Evolutionary conservation across 257 asterid species (phyloP).

Genomic region (Cruciata laevipes): DNA sequence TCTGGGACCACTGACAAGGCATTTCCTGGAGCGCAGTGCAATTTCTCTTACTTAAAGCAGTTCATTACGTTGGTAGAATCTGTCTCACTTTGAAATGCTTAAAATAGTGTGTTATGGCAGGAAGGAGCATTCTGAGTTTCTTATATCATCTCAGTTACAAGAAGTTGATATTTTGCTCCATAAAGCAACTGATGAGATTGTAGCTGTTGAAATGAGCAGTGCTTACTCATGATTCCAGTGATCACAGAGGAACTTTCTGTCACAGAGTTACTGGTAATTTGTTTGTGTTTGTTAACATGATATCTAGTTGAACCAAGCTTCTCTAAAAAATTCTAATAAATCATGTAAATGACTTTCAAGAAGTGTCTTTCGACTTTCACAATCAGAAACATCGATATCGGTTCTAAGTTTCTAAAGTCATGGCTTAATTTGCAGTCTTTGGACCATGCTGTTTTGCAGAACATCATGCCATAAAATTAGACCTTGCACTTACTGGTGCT

Average conservation of each 20-base stretch:
- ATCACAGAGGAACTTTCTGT: conserved; percentile 52
- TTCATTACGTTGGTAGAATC: background rate
- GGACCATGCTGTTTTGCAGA: background rate
- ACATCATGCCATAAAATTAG: background rate
- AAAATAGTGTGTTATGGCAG: no score
- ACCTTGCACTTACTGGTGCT: background rate
- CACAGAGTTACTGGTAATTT: background rate
- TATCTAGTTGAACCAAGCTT: background rate
- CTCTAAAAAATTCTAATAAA: background rate
- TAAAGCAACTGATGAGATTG: conserved; percentile 97
- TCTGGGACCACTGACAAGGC: background rate
- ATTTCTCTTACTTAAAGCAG: background rate
- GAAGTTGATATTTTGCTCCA: conserved; percentile 79
- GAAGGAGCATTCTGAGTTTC: no score
- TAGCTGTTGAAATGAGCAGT: conserved; percentile 60
- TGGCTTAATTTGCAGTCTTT: background rate
- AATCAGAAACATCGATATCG: background rate
- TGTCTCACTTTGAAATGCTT: no score
- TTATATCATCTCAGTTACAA: conserved; percentile 64
- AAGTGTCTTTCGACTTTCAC: background rate
- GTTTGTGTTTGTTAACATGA: background rate
- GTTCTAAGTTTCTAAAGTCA: background rate
- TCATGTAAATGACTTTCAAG: background rate
- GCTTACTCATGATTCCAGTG: conserved; percentile 63
- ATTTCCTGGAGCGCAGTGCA: background rate